Base-by-base conservation (phyloP, 2,329 filamentous ascomycete genomes). In the Aspergillus oerlinghausenensis region DNA sequence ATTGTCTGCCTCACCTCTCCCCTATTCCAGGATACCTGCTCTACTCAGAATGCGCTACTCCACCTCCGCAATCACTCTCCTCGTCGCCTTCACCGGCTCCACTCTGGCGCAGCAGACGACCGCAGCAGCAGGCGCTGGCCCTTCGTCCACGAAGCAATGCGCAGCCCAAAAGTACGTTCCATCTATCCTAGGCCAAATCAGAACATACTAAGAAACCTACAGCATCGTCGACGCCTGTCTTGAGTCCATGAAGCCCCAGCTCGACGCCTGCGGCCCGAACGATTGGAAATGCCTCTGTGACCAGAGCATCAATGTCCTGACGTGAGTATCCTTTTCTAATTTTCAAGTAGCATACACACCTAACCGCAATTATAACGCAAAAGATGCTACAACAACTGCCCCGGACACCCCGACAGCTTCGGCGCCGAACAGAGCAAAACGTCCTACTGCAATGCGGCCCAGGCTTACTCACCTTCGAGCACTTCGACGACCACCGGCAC, bases 341-440 rank as follows among this genome's bases (percentile, higher is more conserved):
- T 35, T 35, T 35, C 2, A 14, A 2, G 11, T 32, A 3, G 14
- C 11, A 14, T 48, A 29, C 52, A 32, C 35, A n/a, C n/a, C 29
- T 43, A 7, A 49, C 8, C 8, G 11, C 21, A 17, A 49, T n/a
- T 14, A 35, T 19, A 51, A 38, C 23, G 3, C 21, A 56, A 57
- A 80, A 80, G 79, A 32, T 87, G 85, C 80, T 87, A 85, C 76
- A 81, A 82, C 77, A 84, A 85, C 77, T 87, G 85, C 75, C 83
- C 84, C 52, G 70, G 75, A 61, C 77, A 80, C 64, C 60, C 74
- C 17, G 71, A 69, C 51, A 64, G 67, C 42, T 66, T 66, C 55
- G 66, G 66, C 32, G 72, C 69, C 32, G 55, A 74, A 14, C 64
- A 63, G 65, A 73, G 63, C 58, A 70, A 58, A 58, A 64, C 45